phyloP scores from a whole-genome alignment of 2,329 filamentous ascomycete genomes.

The Aspergillus oerlinghausenensis region DNA sequence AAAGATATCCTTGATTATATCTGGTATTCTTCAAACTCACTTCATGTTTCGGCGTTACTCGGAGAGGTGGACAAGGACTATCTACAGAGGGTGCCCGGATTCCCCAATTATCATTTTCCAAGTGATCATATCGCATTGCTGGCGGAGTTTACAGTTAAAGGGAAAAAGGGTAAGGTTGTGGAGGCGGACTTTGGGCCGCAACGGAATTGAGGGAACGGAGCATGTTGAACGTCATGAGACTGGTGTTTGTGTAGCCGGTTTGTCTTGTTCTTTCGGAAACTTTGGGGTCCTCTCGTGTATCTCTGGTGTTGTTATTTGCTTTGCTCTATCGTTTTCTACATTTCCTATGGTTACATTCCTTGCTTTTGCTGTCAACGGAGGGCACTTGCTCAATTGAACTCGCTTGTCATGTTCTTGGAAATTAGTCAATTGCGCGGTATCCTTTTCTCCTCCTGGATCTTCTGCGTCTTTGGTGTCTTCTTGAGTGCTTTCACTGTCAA shows the following conservation, averaged over 20 bases:
- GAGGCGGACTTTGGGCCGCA: slow-evolving; percentile 59
- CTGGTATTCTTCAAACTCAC: slow-evolving; percentile 89
- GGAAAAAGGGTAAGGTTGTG: slow-evolving; percentile 70
- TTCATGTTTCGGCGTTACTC: slow-evolving; percentile 78
- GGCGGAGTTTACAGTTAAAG: slow-evolving; percentile 85
- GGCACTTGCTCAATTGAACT: slow-evolving; percentile 13
- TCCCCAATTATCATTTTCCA: slow-evolving; percentile 92
- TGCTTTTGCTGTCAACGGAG: slow-evolving; percentile 18
- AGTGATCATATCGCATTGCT: slow-evolving; percentile 88
- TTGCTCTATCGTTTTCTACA: slow-evolving; percentile 16
- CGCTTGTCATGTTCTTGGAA: slow-evolving; percentile 26
- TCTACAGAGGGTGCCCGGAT: slow-evolving; percentile 79
- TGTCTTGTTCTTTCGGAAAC: slow-evolving; percentile 38
- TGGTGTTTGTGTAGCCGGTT: slow-evolving; percentile 35
- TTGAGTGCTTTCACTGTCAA: slow-evolving; percentile 7
- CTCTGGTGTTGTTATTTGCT: slow-evolving; percentile 21
- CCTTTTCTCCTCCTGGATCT: slow-evolving; percentile 12
- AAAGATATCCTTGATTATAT: slow-evolving; percentile 92
- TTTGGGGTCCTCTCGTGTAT: slow-evolving; percentile 30
- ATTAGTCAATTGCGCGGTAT: slow-evolving; percentile 21
- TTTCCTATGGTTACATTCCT: slow-evolving; percentile 22
- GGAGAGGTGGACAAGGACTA: slow-evolving; percentile 83
- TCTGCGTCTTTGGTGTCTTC: slow-evolving; percentile 19
- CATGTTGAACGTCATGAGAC: slow-evolving; percentile 36
- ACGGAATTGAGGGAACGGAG: slow-evolving; percentile 35